A percentile compares a stretch with the other conserved stretches of the same genome.
Conservation (phyloP, 78 protist species). For the Speleostelium caveatum region DNA sequence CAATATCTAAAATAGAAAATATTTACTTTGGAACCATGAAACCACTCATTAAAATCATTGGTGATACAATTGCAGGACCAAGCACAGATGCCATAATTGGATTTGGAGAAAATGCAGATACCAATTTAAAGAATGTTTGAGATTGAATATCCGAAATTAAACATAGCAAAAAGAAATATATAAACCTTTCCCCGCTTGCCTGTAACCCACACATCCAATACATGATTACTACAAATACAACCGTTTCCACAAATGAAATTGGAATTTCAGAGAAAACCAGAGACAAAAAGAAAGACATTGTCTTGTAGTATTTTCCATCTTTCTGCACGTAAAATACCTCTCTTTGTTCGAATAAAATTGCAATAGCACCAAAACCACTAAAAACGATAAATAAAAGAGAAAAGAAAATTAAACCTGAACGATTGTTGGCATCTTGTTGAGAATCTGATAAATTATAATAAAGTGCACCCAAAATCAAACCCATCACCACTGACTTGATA, state of each 20-base stretch:
- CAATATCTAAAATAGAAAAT: background rate
- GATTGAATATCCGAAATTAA: conserved; percentile 30
- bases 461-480: conserved; percentile 55
- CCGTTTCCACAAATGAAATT: conserved; percentile 30
- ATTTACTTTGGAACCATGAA: conserved; percentile 38
- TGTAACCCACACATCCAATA: conserved; percentile 81
- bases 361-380: conserved; percentile 56
- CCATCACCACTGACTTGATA: conserved; percentile 59
- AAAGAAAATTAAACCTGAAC: conserved; percentile 76
- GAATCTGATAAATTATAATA: background rate
- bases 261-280: conserved; percentile 65
- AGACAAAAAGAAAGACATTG: conserved; percentile 58
- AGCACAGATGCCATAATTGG: conserved; percentile 42
- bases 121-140: conserved; percentile 66
- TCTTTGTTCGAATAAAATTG: conserved; percentile 60
- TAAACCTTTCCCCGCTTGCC: conserved; percentile 58
- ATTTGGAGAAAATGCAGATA: conserved; percentile 56
- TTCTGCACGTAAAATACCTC: conserved; percentile 60
- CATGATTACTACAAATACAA: conserved; percentile 41
- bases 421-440: conserved; percentile 31
- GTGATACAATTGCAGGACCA: conserved; percentile 72
- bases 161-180: conserved; percentile 43
- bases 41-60: conserved; percentile 63
- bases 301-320: conserved; percentile 62
- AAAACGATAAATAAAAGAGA: conserved; percentile 46